phyloP scores from a whole-genome alignment of 2,329 filamentous ascomycete genomes.

The Biscogniauxia mediterranea region DNA sequence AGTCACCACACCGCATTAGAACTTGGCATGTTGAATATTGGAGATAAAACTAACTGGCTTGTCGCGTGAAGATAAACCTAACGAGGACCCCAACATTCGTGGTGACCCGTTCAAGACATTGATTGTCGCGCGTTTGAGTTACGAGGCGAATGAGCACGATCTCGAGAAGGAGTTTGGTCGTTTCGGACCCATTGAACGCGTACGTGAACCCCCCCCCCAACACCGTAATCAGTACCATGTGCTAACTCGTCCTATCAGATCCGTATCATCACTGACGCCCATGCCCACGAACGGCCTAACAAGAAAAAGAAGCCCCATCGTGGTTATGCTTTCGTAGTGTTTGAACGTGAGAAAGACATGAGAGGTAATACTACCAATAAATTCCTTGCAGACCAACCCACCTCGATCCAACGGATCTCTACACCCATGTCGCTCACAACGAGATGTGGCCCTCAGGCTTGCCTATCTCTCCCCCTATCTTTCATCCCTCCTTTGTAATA shows the following conservation, averaged over 20 bases:
- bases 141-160: constrained; percentile 84
- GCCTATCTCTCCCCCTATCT: constrained; percentile 43
- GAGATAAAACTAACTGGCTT: constrained; percentile 21
- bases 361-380: constrained; percentile 74
- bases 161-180: constrained; percentile 90
- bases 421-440: constrained; percentile 40
- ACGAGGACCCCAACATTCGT: constrained; percentile 81
- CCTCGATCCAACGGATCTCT: constrained; percentile 23
- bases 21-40: not conserved
- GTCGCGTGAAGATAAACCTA: constrained; percentile 65
- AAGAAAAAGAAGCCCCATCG: constrained; percentile 80
- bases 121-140: constrained; percentile 86
- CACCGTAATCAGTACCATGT: constrained; percentile 9
- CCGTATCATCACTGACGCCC: constrained; percentile 78
- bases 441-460: constrained; percentile 59
- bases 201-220: constrained; percentile 43
- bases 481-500: constrained; percentile 10
- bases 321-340: constrained; percentile 96
- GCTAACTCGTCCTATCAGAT: constrained; percentile 54
- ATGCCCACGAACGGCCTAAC: constrained; percentile 65
- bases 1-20: constrained; percentile 21
- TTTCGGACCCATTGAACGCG: constrained; percentile 90
- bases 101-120: constrained; percentile 95
- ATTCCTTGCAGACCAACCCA: constrained; percentile 36
- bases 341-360: constrained; percentile 97